Percentiles rank a stretch among this genome's conserved stretches.
These are phyloP conservation scores for Neurospora africana DNA, from an alignment of 495 filamentous ascomycete genomes.

Conservation along the genomic window DNA sequence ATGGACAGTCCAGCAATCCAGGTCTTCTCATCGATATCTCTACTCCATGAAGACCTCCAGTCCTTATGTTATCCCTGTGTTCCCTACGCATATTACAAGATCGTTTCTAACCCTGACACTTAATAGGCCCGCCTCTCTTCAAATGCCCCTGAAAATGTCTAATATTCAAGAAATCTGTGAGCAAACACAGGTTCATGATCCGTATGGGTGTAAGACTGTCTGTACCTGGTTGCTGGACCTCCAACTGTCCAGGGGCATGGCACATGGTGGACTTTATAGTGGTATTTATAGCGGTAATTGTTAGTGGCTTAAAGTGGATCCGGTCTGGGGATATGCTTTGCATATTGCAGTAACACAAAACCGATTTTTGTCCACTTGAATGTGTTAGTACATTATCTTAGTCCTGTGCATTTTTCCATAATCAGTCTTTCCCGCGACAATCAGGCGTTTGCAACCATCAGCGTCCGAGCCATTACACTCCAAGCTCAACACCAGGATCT, in stretches of 20 bases:
- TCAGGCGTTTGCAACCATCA: not conserved
- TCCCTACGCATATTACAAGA: not conserved
- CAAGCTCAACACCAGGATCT: not conserved
- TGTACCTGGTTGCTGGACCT: not conserved
- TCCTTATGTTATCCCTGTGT: slow-evolving; percentile 20
- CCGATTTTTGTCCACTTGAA: not conserved
- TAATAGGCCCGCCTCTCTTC: slow-evolving; percentile 11
- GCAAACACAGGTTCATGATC: not conserved
- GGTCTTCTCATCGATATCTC: slow-evolving; percentile 39
- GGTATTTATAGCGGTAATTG: not conserved
- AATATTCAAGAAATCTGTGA: no score
- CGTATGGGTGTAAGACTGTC: not conserved
- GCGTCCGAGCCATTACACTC: not conserved
- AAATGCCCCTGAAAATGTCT: slow-evolving; percentile 1
- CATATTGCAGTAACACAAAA: not conserved
- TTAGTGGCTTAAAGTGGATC: not conserved
- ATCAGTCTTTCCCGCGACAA: not conserved
- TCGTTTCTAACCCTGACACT: not conserved
- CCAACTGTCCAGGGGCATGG: no score
- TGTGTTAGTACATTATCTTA: not conserved
- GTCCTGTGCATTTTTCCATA: not conserved
- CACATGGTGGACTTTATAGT: not conserved
- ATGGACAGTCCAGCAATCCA: slow-evolving; percentile 23
- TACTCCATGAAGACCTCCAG: slow-evolving; percentile 23
- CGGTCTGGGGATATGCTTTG: no score